Evolutionary conservation across 257 asterid species (phyloP).

Genomic region (Solanum piurae): DNA sequence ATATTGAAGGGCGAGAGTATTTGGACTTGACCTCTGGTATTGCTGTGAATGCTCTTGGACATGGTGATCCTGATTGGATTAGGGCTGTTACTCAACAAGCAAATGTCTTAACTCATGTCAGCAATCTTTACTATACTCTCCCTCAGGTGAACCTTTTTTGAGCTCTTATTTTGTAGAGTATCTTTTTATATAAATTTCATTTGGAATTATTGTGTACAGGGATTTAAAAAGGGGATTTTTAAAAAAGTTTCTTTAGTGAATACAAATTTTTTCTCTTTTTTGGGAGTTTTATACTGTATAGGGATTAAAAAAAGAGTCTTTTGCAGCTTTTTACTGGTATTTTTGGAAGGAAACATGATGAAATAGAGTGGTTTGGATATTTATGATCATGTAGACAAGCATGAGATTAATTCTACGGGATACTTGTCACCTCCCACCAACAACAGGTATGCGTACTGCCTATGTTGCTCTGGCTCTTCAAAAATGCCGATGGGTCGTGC

Average conservation of each 20-base stretch:
- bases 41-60: slow-evolving; percentile 93
- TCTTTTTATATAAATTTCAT: neutral
- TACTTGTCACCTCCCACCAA: neutral
- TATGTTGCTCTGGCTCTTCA: neutral
- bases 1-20: slow-evolving; percentile 79
- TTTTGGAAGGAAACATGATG: neutral
- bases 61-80: slow-evolving; percentile 82
- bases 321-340: neutral
- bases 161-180: neutral
- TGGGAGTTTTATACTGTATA: neutral
- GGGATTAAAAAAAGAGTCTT: neutral
- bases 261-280: neutral
- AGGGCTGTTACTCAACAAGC: slow-evolving; percentile 62
- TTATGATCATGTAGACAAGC: neutral
- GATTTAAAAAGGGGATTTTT: neutral
- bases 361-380: neutral
- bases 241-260: neutral
- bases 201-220: neutral
- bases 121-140: slow-evolving; percentile 61
- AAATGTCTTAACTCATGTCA: slow-evolving; percentile 56
- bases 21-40: slow-evolving; percentile 81
- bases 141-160: slow-evolving; percentile 47
- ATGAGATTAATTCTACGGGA: accelerated
- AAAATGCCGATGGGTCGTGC: neutral
- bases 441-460: accelerated